Conservation (phyloP, 345 rosid genomes). For the Populus davidiana region DNA sequence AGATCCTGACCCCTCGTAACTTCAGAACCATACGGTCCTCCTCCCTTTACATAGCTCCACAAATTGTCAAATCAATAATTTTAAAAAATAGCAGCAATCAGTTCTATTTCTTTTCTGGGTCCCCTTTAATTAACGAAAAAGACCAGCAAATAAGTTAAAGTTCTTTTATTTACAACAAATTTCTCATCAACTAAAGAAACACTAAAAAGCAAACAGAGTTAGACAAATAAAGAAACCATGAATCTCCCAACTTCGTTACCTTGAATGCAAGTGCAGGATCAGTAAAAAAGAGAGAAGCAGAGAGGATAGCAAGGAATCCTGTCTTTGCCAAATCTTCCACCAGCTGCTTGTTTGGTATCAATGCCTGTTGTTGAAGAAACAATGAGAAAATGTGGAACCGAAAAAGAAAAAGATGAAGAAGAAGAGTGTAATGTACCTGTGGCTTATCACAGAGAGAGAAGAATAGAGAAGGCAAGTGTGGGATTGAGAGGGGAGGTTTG, state of each 20-base stretch:
- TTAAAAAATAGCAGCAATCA: neutral
- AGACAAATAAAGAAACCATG: neutral
- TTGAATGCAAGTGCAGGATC: constrained; percentile 85
- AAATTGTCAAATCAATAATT: constrained; percentile 11
- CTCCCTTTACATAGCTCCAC: constrained; percentile 51
- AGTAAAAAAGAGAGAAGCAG: constrained; percentile 61
- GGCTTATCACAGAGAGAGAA: constrained; percentile 14
- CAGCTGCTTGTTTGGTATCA: constrained; percentile 19
- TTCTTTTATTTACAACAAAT: neutral
- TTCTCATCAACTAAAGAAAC: neutral
- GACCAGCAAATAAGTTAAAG: neutral
- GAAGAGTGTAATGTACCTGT: constrained; percentile 19
- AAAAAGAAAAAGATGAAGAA: neutral
- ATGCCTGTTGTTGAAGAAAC: neutral
- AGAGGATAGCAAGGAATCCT: constrained; percentile 55
- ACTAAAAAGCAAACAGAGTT: neutral
- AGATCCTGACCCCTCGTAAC: constrained; percentile 97
- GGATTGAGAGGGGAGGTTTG: constrained; percentile 16
- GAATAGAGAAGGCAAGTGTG: neutral
- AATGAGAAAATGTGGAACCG: neutral
- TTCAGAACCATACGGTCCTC: constrained; percentile 87
- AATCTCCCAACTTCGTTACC: constrained; percentile 32
- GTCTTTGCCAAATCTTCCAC: constrained; percentile 38
- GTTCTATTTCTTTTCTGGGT: neutral
- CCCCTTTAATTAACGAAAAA: neutral